phyloP scores from a whole-genome alignment of 2,329 filamentous ascomycete species.

The Claviceps digitariae region DNA sequence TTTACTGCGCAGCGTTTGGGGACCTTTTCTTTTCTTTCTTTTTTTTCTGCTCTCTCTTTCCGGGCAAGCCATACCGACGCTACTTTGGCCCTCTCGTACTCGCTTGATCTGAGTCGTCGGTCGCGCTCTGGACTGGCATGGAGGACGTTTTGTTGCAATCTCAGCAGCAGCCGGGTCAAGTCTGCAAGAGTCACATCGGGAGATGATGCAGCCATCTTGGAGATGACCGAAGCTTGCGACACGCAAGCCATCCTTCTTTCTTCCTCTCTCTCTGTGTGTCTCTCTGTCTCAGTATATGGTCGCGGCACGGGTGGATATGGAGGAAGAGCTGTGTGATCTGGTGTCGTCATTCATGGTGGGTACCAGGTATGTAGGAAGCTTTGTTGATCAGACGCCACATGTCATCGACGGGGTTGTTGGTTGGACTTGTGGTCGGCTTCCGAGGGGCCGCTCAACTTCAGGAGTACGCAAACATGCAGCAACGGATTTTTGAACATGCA shows the following conservation, averaged over 20 bases:
- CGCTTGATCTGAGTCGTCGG: conserved; percentile 42
- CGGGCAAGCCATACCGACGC: conserved; percentile 27
- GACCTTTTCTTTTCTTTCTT: neutral
- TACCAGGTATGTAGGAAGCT: neutral
- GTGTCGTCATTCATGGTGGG: neutral
- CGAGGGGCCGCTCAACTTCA: too few species aligned
- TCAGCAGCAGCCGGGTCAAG: conserved; percentile 49
- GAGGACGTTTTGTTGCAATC: conserved; percentile 53
- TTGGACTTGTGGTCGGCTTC: neutral
- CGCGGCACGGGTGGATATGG: neutral
- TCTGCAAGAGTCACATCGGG: conserved; percentile 26
- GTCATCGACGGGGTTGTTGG: neutral
- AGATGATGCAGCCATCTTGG: conserved; percentile 5
- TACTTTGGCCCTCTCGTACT: conserved; percentile 44
- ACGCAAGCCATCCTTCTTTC: neutral
- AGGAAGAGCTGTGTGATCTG: neutral
- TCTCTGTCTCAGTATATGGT: neutral
- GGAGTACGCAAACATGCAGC: too few species aligned
- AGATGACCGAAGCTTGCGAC: neutral
- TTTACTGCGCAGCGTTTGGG: neutral
- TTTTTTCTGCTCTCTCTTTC: neutral
- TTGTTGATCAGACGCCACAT: neutral
- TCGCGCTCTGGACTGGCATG: conserved; percentile 47
- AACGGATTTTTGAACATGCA: too few species aligned
- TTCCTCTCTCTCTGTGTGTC: neutral